Conservation (phyloP, 331 rosid genomes). For the Erythrophleum ivorense region DNA sequence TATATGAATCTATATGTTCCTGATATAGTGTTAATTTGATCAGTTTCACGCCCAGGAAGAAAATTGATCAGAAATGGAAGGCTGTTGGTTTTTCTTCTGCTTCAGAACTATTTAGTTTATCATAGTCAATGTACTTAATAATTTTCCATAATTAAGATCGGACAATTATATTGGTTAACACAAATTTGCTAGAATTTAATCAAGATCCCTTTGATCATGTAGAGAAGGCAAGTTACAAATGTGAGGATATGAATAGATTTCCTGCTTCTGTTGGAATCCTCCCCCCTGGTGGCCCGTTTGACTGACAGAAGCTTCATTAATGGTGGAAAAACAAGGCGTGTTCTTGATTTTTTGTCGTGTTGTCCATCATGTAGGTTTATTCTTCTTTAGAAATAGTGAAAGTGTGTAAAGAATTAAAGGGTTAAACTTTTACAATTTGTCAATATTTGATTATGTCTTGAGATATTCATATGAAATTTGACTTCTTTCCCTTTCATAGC, state of each 20-base stretch:
- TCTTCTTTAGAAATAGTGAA: neutral
- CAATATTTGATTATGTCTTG: neutral
- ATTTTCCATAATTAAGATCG: neutral
- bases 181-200: neutral
- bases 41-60: neutral
- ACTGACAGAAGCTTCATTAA: neutral
- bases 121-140: too few species aligned
- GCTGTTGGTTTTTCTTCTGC: neutral
- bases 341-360: neutral
- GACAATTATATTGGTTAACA: too few species aligned
- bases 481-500: neutral
- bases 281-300: neutral
- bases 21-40: neutral
- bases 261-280: neutral
- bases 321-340: neutral
- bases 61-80: neutral
- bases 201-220: neutral
- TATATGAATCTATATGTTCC: neutral
- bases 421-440: neutral
- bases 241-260: neutral
- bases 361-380: constrained; percentile 3
- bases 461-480: neutral
- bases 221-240: neutral
- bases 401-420: constrained; percentile 14
- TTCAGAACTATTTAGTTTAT: neutral